phyloP scores from a whole-genome alignment of 257 asterid species.

The Ballota nigra region DNA sequence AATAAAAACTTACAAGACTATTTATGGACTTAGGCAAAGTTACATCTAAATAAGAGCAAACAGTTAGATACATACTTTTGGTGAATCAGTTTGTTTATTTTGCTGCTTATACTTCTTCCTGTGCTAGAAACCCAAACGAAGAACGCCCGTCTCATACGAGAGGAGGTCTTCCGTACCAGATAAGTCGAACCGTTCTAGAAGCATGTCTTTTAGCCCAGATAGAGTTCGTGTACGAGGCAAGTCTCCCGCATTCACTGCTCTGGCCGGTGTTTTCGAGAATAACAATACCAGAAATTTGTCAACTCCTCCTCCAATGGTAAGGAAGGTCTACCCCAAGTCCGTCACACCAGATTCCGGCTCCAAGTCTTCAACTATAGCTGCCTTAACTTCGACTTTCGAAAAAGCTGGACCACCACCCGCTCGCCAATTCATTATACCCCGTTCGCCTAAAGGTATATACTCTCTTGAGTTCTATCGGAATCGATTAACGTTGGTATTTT shows the following conservation, averaged over 20 bases:
- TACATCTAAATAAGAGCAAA: background rate
- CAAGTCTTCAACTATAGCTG: constrained; percentile 70
- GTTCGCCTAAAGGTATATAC: constrained; percentile 59
- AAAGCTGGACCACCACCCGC: constrained; percentile 66
- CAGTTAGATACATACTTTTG: background rate
- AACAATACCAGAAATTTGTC: constrained; percentile 78
- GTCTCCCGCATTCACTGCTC: constrained; percentile 95
- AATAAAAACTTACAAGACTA: no score
- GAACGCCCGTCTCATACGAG: constrained; percentile 58
- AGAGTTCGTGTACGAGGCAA: constrained; percentile 98
- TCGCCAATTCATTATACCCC: constrained; percentile 55
- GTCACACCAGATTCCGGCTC: constrained; percentile 73
- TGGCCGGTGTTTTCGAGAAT: constrained; percentile 91
- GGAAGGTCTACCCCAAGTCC: constrained; percentile 86
- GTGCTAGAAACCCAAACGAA: constrained; percentile 83
- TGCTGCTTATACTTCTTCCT: constrained; percentile 19
- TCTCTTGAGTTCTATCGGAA: background rate
- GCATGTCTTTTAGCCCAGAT: constrained; percentile 97
- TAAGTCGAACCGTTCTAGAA: constrained; percentile 90
- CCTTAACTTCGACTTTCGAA: constrained; percentile 63
- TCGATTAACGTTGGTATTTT: background rate
- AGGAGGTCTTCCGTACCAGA: constrained; percentile 89
- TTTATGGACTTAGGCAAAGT: no score
- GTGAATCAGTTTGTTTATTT: background rate
- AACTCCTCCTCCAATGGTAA: constrained; percentile 90